A percentile compares a stretch with the other conserved stretches of the same genome.
phyloP scores from a whole-genome alignment of 1,139 yeast species.

The Yamadazyma dushanensis region DNA sequence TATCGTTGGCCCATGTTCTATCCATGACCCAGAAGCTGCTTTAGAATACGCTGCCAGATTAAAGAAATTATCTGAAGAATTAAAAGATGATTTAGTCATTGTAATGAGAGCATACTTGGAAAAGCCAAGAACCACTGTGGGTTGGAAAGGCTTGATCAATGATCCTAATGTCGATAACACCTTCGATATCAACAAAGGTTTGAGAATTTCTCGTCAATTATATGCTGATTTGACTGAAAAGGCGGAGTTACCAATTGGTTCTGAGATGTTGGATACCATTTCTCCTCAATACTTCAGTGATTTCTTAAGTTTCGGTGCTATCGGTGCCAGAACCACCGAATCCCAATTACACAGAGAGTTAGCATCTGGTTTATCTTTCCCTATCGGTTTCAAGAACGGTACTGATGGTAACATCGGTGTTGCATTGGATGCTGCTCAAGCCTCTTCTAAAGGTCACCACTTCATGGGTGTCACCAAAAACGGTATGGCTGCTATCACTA shows the following conservation, averaged over 20 bases:
- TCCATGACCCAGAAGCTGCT: slow-evolving; percentile 93
- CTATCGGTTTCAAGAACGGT: slow-evolving; percentile 96
- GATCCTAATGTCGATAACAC: slow-evolving; percentile 96
- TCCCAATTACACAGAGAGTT: slow-evolving; percentile 95
- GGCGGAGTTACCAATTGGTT: slow-evolving; percentile 82
- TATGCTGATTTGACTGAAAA: slow-evolving; percentile 76
- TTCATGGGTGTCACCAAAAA: slow-evolving; percentile 84
- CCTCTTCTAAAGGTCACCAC: slow-evolving; percentile 92
- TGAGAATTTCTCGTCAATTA: slow-evolving; percentile 82
- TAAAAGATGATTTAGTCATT: slow-evolving; percentile 74
- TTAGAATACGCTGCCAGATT: slow-evolving; percentile 79
- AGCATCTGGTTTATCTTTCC: slow-evolving; percentile 94
- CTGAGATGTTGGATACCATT: slow-evolving; percentile 96
- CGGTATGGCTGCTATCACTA: slow-evolving; percentile 93
- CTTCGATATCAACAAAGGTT: slow-evolving; percentile 92
- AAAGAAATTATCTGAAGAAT: slow-evolving; percentile 56
- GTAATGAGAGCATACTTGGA: slow-evolving; percentile 98
- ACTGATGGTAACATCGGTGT: slow-evolving; percentile 93
- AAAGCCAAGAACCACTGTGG: slow-evolving; percentile 98
- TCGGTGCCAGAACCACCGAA: slow-evolving; percentile 97
- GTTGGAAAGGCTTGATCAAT: slow-evolving; percentile 97
- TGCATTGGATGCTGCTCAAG: slow-evolving; percentile 90
- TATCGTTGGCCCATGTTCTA: slow-evolving; percentile 93
- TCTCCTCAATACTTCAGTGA: slow-evolving; percentile 93
- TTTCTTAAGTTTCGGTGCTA: slow-evolving; percentile 90